Percentiles rank a stretch among this genome's conserved stretches.
Conservation (phyloP, 1,284 basidiomycete species). For the Afroboletus lepidellus region DNA sequence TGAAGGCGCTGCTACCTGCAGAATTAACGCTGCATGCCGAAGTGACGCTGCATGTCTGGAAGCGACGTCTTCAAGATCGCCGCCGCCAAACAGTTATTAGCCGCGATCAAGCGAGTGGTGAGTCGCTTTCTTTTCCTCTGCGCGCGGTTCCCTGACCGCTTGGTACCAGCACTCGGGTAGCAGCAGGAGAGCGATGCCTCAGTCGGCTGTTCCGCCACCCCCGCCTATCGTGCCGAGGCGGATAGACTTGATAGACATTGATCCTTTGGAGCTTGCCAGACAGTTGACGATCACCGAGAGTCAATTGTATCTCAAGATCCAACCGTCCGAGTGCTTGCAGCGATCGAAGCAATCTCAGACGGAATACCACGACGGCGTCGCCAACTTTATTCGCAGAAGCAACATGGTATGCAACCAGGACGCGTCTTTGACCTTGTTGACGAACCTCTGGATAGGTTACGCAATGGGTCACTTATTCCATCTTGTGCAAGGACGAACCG, state of each 20-base stretch:
- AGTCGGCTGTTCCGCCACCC: conserved; percentile 42
- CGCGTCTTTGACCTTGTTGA: not conserved
- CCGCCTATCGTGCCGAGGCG: conserved; percentile 60
- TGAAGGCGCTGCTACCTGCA: no score
- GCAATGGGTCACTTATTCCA: conserved; percentile 75
- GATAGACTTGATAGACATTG: conserved; percentile 64
- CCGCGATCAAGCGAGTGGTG: conserved; percentile 54
- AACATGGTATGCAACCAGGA: conserved; percentile 53
- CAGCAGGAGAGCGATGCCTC: conserved; percentile 33
- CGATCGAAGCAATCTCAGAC: conserved; percentile 53
- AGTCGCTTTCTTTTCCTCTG: conserved; percentile 24
- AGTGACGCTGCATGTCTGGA: no score
- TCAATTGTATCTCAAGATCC: conserved; percentile 67
- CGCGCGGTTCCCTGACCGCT: not conserved
- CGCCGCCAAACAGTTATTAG: conserved; percentile 54
- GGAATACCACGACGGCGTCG: conserved; percentile 58
- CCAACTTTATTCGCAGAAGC: conserved; percentile 69
- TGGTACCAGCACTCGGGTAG: conserved; percentile 42
- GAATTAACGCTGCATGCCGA: no score
- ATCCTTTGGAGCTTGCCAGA: conserved; percentile 76
- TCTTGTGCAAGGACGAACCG: conserved; percentile 68
- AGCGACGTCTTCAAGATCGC: conserved; percentile 44
- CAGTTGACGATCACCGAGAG: conserved; percentile 80
- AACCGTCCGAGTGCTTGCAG: conserved; percentile 69
- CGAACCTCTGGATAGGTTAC: conserved; percentile 43